Conservation (phyloP, 2,329 filamentous ascomycete genomes). For the Ilyonectria destructans region DNA sequence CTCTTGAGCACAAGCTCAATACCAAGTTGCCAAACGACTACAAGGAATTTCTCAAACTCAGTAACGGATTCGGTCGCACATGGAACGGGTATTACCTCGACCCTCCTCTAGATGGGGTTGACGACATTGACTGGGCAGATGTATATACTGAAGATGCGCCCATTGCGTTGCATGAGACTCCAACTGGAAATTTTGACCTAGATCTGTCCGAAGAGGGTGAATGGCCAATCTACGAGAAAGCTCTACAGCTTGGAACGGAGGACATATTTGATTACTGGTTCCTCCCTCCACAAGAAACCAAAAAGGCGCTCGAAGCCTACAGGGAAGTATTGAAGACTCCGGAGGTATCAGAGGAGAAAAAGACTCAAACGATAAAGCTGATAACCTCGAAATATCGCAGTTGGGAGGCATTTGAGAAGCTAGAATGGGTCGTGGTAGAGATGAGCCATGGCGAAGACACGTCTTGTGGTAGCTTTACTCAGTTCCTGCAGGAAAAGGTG, state of each 20-base stretch:
- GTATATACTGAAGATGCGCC: slow-evolving; percentile 4
- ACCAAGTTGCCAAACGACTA: slow-evolving; percentile 33
- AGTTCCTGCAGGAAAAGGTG: background rate
- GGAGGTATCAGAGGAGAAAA: slow-evolving; percentile 10
- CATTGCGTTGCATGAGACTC: slow-evolving; percentile 27
- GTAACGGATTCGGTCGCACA: slow-evolving; percentile 40
- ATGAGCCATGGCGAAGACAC: background rate
- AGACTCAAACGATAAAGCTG: slow-evolving; percentile 23
- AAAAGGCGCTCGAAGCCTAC: slow-evolving; percentile 27
- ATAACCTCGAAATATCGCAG: slow-evolving; percentile 36
- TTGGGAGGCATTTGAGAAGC: slow-evolving; percentile 34
- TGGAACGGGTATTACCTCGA: slow-evolving; percentile 42
- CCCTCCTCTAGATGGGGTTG: slow-evolving; percentile 16
- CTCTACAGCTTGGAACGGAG: slow-evolving; percentile 26
- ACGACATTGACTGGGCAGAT: slow-evolving; percentile 33
- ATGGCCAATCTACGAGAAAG: slow-evolving; percentile 35
- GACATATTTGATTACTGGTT: slow-evolving; percentile 28
- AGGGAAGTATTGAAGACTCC: slow-evolving; percentile 18
- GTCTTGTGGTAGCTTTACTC: background rate
- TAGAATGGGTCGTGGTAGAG: slow-evolving; percentile 6
- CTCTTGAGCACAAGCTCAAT: slow-evolving; percentile 33
- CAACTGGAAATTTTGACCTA: slow-evolving; percentile 25
- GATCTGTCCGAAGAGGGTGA: background rate
- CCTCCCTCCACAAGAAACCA: slow-evolving; percentile 28
- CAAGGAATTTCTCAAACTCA: slow-evolving; percentile 41